These are phyloP conservation scores for Kalanchoe fedtschenkoi DNA, from an alignment of 164 flowering plant genomes.

Conservation along the genomic window DNA sequence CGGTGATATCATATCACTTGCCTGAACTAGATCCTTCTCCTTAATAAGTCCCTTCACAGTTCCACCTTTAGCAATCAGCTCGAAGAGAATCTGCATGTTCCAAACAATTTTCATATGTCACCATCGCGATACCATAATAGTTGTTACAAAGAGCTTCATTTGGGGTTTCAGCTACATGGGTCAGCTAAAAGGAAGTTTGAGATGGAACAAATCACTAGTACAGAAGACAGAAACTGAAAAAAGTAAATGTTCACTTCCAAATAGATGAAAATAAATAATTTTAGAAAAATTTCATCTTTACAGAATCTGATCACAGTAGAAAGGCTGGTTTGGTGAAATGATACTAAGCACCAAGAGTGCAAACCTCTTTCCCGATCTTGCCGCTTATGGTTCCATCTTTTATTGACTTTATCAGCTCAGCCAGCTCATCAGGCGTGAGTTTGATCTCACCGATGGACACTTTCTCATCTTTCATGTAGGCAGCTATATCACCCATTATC, in stretches of 20 bases:
- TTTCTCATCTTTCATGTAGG: slow-evolving; percentile 73
- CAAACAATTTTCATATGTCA: not conserved
- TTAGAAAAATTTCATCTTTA: not conserved
- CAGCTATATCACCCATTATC: slow-evolving; percentile 96
- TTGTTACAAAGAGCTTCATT: not conserved
- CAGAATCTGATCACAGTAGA: not conserved
- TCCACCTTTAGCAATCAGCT: slow-evolving; percentile 85
- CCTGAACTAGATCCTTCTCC: slow-evolving; percentile 91
- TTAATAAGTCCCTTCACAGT: slow-evolving; percentile 68
- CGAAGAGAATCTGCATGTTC: slow-evolving; percentile 67
- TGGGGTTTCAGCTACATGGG: not conserved
- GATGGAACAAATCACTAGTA: not conserved
- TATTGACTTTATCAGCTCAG: slow-evolving; percentile 74
- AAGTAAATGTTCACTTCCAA: not conserved
- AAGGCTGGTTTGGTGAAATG: not conserved
- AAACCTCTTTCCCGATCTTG: slow-evolving; percentile 90
- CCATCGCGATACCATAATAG: not conserved
- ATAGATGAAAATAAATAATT: not conserved
- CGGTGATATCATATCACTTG: slow-evolving; percentile 18
- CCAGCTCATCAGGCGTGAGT: slow-evolving; percentile 62
- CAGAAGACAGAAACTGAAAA: not conserved
- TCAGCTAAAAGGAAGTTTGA: not conserved
- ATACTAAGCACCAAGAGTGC: not conserved
- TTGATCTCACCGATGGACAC: slow-evolving; percentile 67
- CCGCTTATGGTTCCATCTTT: slow-evolving; percentile 81